Evolutionary conservation across 2,329 filamentous ascomycete genomes (phyloP), one percentile per base, ranked within the genome.

Genomic region (Zymoseptoria passerinii): DNA sequence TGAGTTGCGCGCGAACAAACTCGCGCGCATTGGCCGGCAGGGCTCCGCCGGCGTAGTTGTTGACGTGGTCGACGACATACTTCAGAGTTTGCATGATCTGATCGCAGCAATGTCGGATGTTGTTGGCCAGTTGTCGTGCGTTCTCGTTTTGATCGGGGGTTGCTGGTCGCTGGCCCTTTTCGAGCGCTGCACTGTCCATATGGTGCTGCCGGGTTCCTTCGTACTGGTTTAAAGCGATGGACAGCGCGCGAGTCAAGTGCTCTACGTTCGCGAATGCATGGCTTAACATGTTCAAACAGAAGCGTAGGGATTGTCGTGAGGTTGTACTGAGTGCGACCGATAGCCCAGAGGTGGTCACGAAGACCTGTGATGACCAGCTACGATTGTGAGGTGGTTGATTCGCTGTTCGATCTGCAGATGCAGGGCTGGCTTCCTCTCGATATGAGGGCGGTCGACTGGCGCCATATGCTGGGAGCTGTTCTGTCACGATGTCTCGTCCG

Each of bases 281-380:
- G 27, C 86, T 83, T 52, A 97, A 78, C 80, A 91, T 89, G 23
- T 82, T 81, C 1, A 97, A 77, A 63, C 92, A 96, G 67, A 90
- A 92, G 66, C 89, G 90, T 49, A 99, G 77, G 61, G 88, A 94
- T 54, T 86, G 83, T 8, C 96, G 77, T 20, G 90, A 95, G 68
- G 94, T 88, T 18, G 95, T 88, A 67, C 88, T 95, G 81, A 99
- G 90, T 0, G 94, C 91, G 16, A 95, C 87, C 63, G 91, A 91
- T 0, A 97, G 81, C 0, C 91, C 92, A 0, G 91, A 95, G 0
- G 92, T 96, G 4, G 90, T 92, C 71, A 95, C 89, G 65, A 96
- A 88, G 9, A 71, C 52, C 20, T 69, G 69, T 9, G 88, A 89
- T 61, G 89, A 89, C 90, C 91, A 95, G 48, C 67, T 72, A 9